Base-by-base conservation (phyloP, 495 filamentous ascomycete genomes). In the Astrocystis sublimbata region DNA sequence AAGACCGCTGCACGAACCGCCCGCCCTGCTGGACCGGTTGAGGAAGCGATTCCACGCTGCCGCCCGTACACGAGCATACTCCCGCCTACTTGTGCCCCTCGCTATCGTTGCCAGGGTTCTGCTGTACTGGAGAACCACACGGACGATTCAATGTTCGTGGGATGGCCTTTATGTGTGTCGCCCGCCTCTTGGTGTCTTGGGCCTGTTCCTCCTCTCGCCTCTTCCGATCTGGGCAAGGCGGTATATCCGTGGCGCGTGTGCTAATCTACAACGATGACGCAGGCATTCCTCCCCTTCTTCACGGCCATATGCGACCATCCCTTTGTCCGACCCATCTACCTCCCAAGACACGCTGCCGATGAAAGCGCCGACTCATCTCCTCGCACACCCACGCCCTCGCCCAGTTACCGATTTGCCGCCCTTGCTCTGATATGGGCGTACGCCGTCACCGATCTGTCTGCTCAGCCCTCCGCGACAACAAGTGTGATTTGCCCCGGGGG, bases 91-190 rank as follows among this genome's bases (percentile, higher is more conserved):
- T 19, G 64, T 62, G 46, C 65, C 62, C 19, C 19, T 69, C 3
- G 58, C 62, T 24, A 23, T 69, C 3, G 58, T 69, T 31, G 35
- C 53, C 4, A 67, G 69, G n/a, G 65, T 54, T 15, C 31, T 71
- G 23, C 38, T 71, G 17, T 64, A 66, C 60, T 69, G 69, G 67
- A 64, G 62, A 50, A 64, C 59, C 15, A 65, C 61, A 24, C 67
- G 69, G 30, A 67, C 64, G 13, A 69, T 71, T n/a, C 69, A 71
- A 52, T 71, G 69, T 43, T 71, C 69, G 42, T 71, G 67, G 67
- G 62, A 67, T 33, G 69, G 69, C 24, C 65, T 71, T 55, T 67
- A 67, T 50, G 69, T 71, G 60, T 40, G 69, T 58, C 26, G 31
- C 15, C 19, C 8, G 6, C 38, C 12, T 21, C 41, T n/a, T 5